A percentile compares a stretch with the other conserved stretches of the same genome.
Conservation (phyloP, 2,329 filamentous ascomycete species). For the Colletotrichum sp. region DNA sequence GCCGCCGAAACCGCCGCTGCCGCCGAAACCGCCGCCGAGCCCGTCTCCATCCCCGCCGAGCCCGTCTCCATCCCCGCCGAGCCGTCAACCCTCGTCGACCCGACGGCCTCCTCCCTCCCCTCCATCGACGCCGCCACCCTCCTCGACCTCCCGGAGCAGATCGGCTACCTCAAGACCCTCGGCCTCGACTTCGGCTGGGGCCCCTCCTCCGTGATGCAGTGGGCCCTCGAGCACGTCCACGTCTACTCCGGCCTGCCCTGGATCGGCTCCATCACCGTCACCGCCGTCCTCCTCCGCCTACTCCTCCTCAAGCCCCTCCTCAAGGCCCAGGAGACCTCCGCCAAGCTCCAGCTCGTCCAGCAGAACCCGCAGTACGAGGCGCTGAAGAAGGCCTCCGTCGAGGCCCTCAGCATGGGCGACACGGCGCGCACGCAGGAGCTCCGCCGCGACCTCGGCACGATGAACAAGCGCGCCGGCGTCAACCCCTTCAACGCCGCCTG, state of each 20-base stretch:
- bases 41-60: slow-evolving; percentile 27
- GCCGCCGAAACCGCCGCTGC: slow-evolving; percentile 9
- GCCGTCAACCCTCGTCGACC: not conserved
- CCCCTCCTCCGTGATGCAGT: slow-evolving; percentile 75
- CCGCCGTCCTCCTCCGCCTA: slow-evolving; percentile 69
- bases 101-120: slow-evolving; percentile 26
- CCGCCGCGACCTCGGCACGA: slow-evolving; percentile 38
- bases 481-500: slow-evolving; percentile 38
- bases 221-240: slow-evolving; percentile 81
- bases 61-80: slow-evolving; percentile 18
- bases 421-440: slow-evolving; percentile 49
- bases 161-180: slow-evolving; percentile 83
- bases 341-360: slow-evolving; percentile 64
- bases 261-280: slow-evolving; percentile 75
- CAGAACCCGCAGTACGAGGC: slow-evolving; percentile 57
- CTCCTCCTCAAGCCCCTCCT: slow-evolving; percentile 71
- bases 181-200: slow-evolving; percentile 91
- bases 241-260: slow-evolving; percentile 78
- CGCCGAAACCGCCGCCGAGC: slow-evolving; percentile 28
- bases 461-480: slow-evolving; percentile 41
- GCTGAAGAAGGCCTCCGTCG: slow-evolving; percentile 40
- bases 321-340: slow-evolving; percentile 63
- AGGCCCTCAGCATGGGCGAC: slow-evolving; percentile 61
- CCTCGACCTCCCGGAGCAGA: slow-evolving; percentile 70
- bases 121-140: slow-evolving; percentile 45